Conservation (phyloP, 768 basidiomycete species). For the Leucosporidium yakuticum region DNA sequence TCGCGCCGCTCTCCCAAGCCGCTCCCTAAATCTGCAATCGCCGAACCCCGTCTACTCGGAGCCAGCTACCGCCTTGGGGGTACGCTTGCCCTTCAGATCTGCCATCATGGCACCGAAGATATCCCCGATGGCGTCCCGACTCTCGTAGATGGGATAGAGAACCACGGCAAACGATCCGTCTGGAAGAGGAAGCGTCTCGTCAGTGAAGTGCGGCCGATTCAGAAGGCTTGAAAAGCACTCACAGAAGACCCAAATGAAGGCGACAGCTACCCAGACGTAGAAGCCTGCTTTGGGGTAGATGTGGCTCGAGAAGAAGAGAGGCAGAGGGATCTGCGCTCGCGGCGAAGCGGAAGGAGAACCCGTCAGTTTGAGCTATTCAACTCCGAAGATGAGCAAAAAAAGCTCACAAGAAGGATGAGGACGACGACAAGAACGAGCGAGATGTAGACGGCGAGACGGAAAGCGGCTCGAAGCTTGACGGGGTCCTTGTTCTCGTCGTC, state of each 20-base stretch:
- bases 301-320: constrained; percentile 10
- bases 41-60: no score
- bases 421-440: constrained; percentile 8
- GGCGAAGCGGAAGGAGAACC: no score
- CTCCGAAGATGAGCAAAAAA: not conserved
- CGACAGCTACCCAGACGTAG: constrained; percentile 8
- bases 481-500: constrained; percentile 6
- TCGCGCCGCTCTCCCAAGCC: no score
- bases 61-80: no score
- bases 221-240: not conserved
- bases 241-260: constrained; percentile 13
- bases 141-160: constrained; percentile 14
- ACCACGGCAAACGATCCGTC: constrained; percentile 3
- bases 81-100: not conserved
- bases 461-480: not conserved
- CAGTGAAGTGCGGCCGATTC: not conserved
- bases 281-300: constrained; percentile 13
- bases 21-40: no score
- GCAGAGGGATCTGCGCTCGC: constrained; percentile 1
- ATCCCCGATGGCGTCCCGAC: not conserved
- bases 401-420: constrained; percentile 5
- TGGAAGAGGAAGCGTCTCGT: not conserved
- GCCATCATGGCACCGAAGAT: not conserved
- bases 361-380: no score
- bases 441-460: constrained; percentile 1